phyloP scores from a whole-genome alignment of 441 rosid species.

The Adansonia madagascariensis region DNA sequence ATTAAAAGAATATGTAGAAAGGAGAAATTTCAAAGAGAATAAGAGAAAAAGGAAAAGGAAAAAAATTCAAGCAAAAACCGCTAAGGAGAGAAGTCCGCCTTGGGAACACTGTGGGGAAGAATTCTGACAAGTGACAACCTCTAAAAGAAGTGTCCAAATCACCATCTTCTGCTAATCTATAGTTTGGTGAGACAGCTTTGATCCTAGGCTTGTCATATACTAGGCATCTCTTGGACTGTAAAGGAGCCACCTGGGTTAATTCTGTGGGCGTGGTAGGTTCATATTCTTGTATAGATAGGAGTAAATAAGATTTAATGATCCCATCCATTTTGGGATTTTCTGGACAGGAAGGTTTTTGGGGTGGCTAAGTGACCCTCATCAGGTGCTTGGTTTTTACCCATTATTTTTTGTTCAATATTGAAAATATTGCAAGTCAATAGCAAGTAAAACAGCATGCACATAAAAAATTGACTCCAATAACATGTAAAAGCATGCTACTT shows the following conservation, averaged over 20 bases:
- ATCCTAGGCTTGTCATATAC: background rate
- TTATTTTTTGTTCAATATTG: background rate
- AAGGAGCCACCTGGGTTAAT: background rate
- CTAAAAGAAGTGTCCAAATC: conserved; percentile 13
- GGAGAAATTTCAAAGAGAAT: background rate
- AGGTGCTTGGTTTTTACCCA: background rate
- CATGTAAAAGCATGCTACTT: conserved; percentile 22
- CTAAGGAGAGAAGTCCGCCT: background rate
- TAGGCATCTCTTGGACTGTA: background rate
- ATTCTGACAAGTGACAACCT: background rate
- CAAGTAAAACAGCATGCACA: background rate
- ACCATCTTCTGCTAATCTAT: conserved; percentile 12
- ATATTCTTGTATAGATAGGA: background rate
- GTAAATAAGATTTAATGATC: background rate
- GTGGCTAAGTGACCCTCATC: background rate
- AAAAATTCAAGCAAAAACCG: background rate
- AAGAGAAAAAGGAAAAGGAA: background rate
- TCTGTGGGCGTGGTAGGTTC: background rate
- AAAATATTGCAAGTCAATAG: conserved; percentile 11
- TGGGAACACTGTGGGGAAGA: background rate
- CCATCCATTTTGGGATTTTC: background rate
- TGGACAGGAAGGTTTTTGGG: background rate
- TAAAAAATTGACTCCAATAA: conserved; percentile 5
- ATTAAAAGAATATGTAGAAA: background rate
- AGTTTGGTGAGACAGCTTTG: conserved; percentile 3